Evolutionary conservation across 306 rosid genomes (phyloP).

Genomic region (Cucurbita ficifolia): DNA sequence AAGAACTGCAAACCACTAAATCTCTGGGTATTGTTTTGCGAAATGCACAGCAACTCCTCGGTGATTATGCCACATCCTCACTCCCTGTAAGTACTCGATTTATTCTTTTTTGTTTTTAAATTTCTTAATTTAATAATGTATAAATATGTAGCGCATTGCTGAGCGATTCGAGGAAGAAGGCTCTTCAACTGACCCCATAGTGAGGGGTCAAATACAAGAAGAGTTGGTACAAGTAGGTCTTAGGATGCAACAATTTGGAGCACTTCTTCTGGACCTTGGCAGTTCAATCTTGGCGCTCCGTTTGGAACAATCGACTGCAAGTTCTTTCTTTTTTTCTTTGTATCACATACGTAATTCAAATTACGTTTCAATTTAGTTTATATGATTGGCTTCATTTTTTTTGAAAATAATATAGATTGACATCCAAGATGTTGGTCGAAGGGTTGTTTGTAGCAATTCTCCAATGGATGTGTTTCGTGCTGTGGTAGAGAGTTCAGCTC

Average conservation of each 20-base stretch:
- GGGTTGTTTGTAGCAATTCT: slow-evolving; percentile 35
- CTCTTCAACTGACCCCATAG: slow-evolving; percentile 33
- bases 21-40: slow-evolving; percentile 64
- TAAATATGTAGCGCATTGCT: slow-evolving; percentile 63
- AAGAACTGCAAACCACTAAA: slow-evolving; percentile 64
- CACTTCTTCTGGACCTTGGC: slow-evolving; percentile 90
- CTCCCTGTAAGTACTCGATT: slow-evolving; percentile 42
- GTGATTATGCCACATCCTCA: slow-evolving; percentile 57
- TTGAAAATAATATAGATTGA: slow-evolving; percentile 14
- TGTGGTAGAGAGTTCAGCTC: slow-evolving; percentile 54
- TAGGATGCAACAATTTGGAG: slow-evolving; percentile 85
- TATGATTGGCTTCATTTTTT: too few species aligned
- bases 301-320: slow-evolving; percentile 75
- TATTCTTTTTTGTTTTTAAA: too few species aligned
- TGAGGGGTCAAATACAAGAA: slow-evolving; percentile 63
- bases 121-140: too few species aligned
- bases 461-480: slow-evolving; percentile 53
- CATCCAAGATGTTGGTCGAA: slow-evolving; percentile 39
- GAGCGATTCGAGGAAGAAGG: slow-evolving; percentile 77
- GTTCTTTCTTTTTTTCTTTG: slow-evolving; percentile 1
- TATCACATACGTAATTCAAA: too few species aligned
- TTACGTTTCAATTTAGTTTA: too few species aligned
- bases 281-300: slow-evolving; percentile 82
- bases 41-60: slow-evolving; percentile 51
- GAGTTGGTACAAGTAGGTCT: slow-evolving; percentile 65